Evolutionary conservation across 2,329 filamentous ascomycete genomes (phyloP), one percentile per base, ranked within the genome.

Genomic region (Dactylellina leptospora): DNA sequence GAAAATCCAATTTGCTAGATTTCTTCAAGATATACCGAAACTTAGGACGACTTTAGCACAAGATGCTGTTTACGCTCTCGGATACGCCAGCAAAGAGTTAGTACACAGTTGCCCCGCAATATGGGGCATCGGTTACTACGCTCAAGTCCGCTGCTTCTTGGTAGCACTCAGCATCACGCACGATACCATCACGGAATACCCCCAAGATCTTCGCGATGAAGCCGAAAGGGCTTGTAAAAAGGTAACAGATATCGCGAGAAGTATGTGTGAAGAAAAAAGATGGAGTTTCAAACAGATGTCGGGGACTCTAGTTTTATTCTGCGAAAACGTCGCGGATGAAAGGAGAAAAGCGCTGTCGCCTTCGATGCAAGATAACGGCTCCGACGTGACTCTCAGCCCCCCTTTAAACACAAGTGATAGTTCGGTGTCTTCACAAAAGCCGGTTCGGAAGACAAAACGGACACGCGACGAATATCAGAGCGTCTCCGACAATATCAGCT

Each of bases 241-340:
- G 30, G 73, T 76, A 8, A 56, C 60, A 9, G 69, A 74, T 16
- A 76, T 76, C 8, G 75, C 75, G 1, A 45, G 58, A 13, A 71
- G 64, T 23, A 76, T 76, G 75, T 76, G 75, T 25, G 75, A 76
- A 22, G 74, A 73, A 38, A 73, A 74, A 25, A 45, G 64, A 18
- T 75, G 74, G 75, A 72, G 74, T 18, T 76, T 76, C 28, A 76
- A 73, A 53, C 68, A 74, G 1, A 68, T 76, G 22, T 76, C 74
- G 0, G 75, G 75, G 8, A 76, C 75, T 11, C 38, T 76, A 6
- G 74, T 74, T n/a, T n/a, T 76, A 4, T 76, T 76, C 25, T 72
- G 59, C 40, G 59, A 61, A 38, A 56, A 55, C 13, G 64, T 70
- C 10, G 64, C 64, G 4, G 64, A 70, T 18, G 64, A 70, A 11